Evolutionary conservation across 2,329 filamentous ascomycete species (phyloP), one percentile per base, ranked within the genome.

Genomic region (Fusarium sp.): DNA sequence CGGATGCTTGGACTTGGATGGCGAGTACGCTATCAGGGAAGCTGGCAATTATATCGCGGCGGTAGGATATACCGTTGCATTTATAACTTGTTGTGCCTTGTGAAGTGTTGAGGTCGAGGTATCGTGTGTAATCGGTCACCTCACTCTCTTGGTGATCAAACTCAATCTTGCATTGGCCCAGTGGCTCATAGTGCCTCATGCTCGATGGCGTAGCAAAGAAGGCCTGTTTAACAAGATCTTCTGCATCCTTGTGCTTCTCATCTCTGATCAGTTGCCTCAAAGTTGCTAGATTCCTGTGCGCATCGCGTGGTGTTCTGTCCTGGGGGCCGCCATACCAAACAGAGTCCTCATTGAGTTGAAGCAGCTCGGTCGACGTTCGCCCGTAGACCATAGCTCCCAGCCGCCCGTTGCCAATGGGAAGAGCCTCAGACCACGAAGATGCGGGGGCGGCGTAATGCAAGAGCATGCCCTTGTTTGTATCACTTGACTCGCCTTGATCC

Each of bases 321-420:
- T 85, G 84, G 13, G 80, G 80, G 1, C 83, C 83, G 30, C 85
- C 85, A 60, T 83, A 85, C 84, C 83, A 86, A 16, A 85, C 81
- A 4, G 84, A 85, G 62, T 87, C 84, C 71, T 87, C 85, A 50
- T 87, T 87, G 20, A 87, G 77, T 20, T 74, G 73, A 33, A 82
- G 77, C 8, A 86, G 73, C 42, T 83, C 79, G 53, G 85, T 85
- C 2, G 80, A 80, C 18, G 80, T 75, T 18, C 83, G 81, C 18
- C 86, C 85, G 67, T 84, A 83, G 31, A 87, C 71, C 81, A 86
- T 86, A 7, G 75, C 78, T 10, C 78, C 80, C 3, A 82, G 63
- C 24, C 85, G 81, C 16, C 86, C 86, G 71, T 88, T 88, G 6
- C 86, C 86, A 61, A 88, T 81, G 3, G 86, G 86, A 1, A 87